Percentiles rank a stretch among this genome's conserved stretches.
These are phyloP conservation scores for Xylariaceae sp. DNA, from an alignment of 2,329 filamentous ascomycete genomes.

Conservation along the genomic window DNA sequence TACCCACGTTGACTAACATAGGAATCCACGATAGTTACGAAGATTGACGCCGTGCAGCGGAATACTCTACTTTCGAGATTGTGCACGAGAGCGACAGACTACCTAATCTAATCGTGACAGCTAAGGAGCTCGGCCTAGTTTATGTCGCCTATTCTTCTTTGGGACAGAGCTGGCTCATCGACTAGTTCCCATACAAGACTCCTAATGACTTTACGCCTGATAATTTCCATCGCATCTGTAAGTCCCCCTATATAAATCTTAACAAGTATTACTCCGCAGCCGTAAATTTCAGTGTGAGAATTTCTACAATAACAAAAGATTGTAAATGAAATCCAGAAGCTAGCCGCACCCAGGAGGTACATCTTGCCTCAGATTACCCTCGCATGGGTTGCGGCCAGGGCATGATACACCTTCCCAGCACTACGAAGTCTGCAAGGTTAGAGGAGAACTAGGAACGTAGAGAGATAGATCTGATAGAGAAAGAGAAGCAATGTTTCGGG, in stretches of 20 bases:
- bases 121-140: background rate
- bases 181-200: background rate
- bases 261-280: too few species aligned
- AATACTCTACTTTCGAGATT: slow-evolving; percentile 1
- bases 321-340: slow-evolving; percentile 1
- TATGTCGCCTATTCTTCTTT: background rate
- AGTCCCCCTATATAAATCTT: background rate
- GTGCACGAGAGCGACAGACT: slow-evolving; percentile 1
- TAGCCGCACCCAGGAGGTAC: background rate
- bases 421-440: background rate
- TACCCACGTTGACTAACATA: too few species aligned
- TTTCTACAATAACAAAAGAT: slow-evolving; percentile 1
- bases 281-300: slow-evolving; percentile 1
- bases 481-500: too few species aligned
- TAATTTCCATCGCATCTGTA: background rate
- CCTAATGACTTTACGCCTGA: slow-evolving; percentile 1
- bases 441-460: slow-evolving; percentile 3
- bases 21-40: too few species aligned
- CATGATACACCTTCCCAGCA: background rate
- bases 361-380: background rate
- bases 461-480: too few species aligned
- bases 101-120: background rate
- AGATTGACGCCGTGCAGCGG: background rate
- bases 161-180: background rate
- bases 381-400: slow-evolving; percentile 5